phyloP scores from a whole-genome alignment of 2,329 filamentous ascomycete species.

The Rugonectria rugulosa region DNA sequence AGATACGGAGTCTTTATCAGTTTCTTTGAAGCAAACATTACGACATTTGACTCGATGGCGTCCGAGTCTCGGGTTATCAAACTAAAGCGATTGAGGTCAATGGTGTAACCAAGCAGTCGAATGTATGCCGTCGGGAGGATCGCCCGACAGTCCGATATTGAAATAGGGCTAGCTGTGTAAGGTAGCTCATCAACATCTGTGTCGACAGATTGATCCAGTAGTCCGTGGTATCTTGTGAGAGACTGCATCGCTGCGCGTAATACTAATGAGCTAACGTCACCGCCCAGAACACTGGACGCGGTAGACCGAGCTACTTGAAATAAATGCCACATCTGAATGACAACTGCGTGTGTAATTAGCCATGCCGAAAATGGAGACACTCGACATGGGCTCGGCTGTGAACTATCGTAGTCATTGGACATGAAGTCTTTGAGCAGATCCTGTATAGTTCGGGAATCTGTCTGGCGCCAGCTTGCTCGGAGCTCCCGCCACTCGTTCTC shows the following conservation, averaged over 20 bases:
- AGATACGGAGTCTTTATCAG: slow-evolving; percentile 8
- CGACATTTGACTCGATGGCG: slow-evolving; percentile 5
- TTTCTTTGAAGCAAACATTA: slow-evolving; percentile 1
- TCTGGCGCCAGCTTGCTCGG: neutral
- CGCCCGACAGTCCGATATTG: slow-evolving; percentile 23
- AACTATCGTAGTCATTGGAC: neutral
- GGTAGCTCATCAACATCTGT: slow-evolving; percentile 1
- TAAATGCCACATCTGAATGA: slow-evolving; percentile 23
- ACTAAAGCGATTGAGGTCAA: neutral
- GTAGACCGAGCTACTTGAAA: slow-evolving; percentile 15
- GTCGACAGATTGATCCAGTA: neutral
- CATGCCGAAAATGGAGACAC: slow-evolving; percentile 14
- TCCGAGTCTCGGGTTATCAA: slow-evolving; percentile 1
- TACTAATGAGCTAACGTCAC: neutral
- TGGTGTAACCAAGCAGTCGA: slow-evolving; percentile 8
- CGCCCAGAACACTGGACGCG: neutral
- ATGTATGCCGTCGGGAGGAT: slow-evolving; percentile 20
- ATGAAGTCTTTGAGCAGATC: slow-evolving; percentile 18
- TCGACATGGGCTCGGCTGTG: neutral
- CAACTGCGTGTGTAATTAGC: slow-evolving; percentile 20
- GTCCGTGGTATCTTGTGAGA: slow-evolving; percentile 1
- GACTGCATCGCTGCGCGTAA: slow-evolving; percentile 6
- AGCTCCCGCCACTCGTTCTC: slow-evolving; percentile 19
- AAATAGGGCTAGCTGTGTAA: too few species aligned
- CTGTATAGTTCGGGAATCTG: slow-evolving; percentile 7